Percentiles rank a stretch among this genome's conserved stretches.
phyloP scores from a whole-genome alignment of 1,284 basidiomycete species.

The Schizophyllum commune region DNA sequence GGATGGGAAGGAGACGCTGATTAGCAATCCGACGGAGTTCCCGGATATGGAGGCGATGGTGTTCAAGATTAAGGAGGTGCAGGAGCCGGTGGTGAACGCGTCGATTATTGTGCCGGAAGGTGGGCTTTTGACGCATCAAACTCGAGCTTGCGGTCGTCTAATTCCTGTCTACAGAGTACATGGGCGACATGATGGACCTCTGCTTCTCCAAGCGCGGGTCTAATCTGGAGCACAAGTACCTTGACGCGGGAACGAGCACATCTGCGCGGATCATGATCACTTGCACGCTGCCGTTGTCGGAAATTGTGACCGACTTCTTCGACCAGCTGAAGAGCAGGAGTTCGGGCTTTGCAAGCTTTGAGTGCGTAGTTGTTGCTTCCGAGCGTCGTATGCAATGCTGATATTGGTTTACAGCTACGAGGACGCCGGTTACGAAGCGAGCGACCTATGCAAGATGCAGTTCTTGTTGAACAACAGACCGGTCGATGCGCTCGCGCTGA shows the following conservation, averaged over 20 bases:
- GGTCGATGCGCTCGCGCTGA: slow-evolving; percentile 87
- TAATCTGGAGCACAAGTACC: slow-evolving; percentile 69
- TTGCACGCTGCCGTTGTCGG: slow-evolving; percentile 79
- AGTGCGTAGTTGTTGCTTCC: slow-evolving; percentile 41
- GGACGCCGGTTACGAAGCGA: slow-evolving; percentile 78
- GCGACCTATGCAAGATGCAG: slow-evolving; percentile 81
- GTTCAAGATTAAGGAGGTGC: slow-evolving; percentile 61
- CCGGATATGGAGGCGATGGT: slow-evolving; percentile 71
- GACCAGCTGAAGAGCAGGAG: slow-evolving; percentile 86
- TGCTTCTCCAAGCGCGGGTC: slow-evolving; percentile 78
- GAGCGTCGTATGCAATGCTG: neutral
- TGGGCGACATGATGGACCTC: slow-evolving; percentile 89
- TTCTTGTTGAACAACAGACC: slow-evolving; percentile 84
- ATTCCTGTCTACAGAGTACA: slow-evolving; percentile 45
- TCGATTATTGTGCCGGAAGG: slow-evolving; percentile 90
- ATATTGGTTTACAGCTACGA: slow-evolving; percentile 58
- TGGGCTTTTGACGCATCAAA: slow-evolving; percentile 21
- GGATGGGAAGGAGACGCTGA: slow-evolving; percentile 50
- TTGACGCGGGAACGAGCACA: slow-evolving; percentile 53
- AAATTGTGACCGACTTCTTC: slow-evolving; percentile 92
- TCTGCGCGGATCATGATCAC: slow-evolving; percentile 70
- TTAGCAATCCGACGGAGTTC: slow-evolving; percentile 92
- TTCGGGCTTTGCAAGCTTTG: slow-evolving; percentile 90
- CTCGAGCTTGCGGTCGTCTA: neutral
- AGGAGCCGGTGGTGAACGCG: slow-evolving; percentile 88